Conservation (phyloP, 352 stramenopile species). For the Pythium oligandrum region DNA sequence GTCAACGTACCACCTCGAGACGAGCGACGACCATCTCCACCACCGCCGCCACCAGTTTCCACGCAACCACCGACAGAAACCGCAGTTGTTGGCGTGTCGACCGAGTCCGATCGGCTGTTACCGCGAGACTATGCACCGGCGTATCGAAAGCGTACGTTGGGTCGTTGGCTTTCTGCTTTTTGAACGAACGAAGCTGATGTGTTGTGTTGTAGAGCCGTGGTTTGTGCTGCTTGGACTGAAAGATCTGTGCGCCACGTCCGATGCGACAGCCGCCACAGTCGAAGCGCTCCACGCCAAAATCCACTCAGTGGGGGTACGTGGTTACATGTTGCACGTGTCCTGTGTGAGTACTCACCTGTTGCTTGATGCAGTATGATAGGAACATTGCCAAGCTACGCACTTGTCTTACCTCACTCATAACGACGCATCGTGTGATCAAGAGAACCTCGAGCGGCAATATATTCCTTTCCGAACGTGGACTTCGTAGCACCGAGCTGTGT, state of each 20-base stretch:
- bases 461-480: constrained; percentile 55
- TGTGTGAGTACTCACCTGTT: not conserved
- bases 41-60: not conserved
- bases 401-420: constrained; percentile 48
- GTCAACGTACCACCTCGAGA: no score
- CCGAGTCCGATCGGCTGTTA: constrained; percentile 37
- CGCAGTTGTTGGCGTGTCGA: constrained; percentile 46
- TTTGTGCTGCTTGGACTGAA: constrained; percentile 59
- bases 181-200: not conserved
- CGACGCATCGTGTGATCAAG: constrained; percentile 52
- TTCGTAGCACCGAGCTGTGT: constrained; percentile 44
- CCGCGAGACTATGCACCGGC: constrained; percentile 40
- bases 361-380: constrained; percentile 44
- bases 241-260: constrained; percentile 27
- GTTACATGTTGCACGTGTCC: not conserved
- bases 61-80: not conserved
- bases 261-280: constrained; percentile 29
- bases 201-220: constrained; percentile 59
- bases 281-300: constrained; percentile 47
- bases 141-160: constrained; percentile 49
- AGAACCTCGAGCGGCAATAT: constrained; percentile 34
- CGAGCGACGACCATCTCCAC: no score
- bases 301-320: constrained; percentile 32
- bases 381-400: constrained; percentile 41
- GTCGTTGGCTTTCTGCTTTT: not conserved